Conservation (phyloP, 129 eudicot species). For the Sambucus nigra region DNA sequence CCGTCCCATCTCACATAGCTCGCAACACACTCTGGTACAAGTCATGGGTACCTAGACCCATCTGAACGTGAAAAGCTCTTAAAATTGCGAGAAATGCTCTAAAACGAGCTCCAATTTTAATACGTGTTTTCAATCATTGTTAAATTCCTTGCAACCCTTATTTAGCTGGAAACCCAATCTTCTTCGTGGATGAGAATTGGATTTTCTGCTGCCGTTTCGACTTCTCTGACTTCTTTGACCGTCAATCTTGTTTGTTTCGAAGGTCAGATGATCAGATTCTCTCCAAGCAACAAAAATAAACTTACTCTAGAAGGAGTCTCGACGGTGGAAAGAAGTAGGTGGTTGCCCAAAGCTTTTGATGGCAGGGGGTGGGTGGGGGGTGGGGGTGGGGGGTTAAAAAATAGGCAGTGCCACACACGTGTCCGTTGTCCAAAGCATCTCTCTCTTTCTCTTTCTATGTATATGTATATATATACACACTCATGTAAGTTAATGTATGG, state of each 20-base stretch:
- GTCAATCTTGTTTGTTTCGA: slow-evolving; percentile 40
- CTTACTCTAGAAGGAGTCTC: slow-evolving; percentile 41
- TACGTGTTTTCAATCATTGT: slow-evolving; percentile 74
- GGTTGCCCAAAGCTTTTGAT: too few species aligned
- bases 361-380: too few species aligned
- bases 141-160: slow-evolving; percentile 82
- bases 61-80: slow-evolving; percentile 70
- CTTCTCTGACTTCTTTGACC: slow-evolving; percentile 65
- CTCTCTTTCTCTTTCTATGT: too few species aligned
- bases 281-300: slow-evolving; percentile 31
- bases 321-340: slow-evolving; percentile 44
- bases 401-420: too few species aligned
- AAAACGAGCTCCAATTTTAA: slow-evolving; percentile 63
- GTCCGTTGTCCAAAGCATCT: too few species aligned
- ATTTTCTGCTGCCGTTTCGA: slow-evolving; percentile 87
- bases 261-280: slow-evolving; percentile 15
- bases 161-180: slow-evolving; percentile 84
- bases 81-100: slow-evolving; percentile 65
- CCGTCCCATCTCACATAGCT: slow-evolving; percentile 73
- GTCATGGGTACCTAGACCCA: slow-evolving; percentile 79
- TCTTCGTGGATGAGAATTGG: slow-evolving; percentile 74
- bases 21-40: slow-evolving; percentile 81
- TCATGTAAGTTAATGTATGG: too few species aligned
- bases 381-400: too few species aligned
- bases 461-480: too few species aligned